A percentile compares a stretch with the other conserved stretches of the same genome.
phyloP scores from a whole-genome alignment of 257 asterid species.

The Nicotiana undulata region DNA sequence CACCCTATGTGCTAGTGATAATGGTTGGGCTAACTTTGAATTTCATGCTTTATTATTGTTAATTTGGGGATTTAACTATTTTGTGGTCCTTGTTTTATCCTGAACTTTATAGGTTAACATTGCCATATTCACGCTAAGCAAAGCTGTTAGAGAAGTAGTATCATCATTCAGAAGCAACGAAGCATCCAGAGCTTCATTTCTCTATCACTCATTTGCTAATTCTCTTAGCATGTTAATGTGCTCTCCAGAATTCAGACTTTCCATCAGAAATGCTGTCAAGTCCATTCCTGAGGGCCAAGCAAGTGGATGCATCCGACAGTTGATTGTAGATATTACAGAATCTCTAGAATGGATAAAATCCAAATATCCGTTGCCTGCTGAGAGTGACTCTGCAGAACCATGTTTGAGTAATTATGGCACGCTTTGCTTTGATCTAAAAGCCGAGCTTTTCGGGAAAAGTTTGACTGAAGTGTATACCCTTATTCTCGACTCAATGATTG shows the following conservation, averaged over 20 bases:
- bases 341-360: conserved; percentile 64
- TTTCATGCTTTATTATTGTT: background rate
- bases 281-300: conserved; percentile 94
- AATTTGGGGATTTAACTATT: conserved; percentile 5
- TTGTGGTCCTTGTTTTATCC: conserved; percentile 24
- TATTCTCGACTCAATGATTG: conserved; percentile 63
- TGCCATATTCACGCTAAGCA: conserved; percentile 65
- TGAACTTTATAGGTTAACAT: conserved; percentile 57
- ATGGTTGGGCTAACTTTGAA: background rate
- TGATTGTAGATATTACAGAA: conserved; percentile 52
- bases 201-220: conserved; percentile 30
- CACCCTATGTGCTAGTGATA: conserved; percentile 5
- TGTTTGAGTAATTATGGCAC: conserved; percentile 15
- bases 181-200: conserved; percentile 17
- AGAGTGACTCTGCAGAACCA: conserved; percentile 20
- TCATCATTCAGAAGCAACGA: conserved; percentile 26
- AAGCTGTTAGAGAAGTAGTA: conserved; percentile 51
- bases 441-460: conserved; percentile 64
- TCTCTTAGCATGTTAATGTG: conserved; percentile 54
- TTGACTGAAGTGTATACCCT: conserved; percentile 58
- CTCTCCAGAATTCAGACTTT: conserved; percentile 58
- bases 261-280: conserved; percentile 63
- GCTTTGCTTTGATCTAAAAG: conserved; percentile 30
- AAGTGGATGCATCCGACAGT: conserved; percentile 57
- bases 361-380: conserved; percentile 32